Conservation (phyloP, 1,284 basidiomycete genomes). For the Heterobasidion irregulare region DNA sequence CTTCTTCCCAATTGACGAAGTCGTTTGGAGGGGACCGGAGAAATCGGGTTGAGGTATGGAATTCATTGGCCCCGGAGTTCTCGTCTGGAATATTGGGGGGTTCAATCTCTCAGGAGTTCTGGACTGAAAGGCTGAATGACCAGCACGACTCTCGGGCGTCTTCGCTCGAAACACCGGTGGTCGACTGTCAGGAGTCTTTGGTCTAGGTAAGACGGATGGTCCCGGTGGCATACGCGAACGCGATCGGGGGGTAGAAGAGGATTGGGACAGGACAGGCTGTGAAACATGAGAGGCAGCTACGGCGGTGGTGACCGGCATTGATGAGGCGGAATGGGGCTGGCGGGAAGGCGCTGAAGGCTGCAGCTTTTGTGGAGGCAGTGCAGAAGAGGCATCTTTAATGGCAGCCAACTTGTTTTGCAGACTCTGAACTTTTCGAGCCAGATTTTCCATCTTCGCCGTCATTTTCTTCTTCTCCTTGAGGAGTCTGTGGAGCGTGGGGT, state of each 20-base stretch:
- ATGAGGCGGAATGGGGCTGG: not conserved
- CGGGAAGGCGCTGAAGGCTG: slow-evolving; percentile 1
- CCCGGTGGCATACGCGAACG: not conserved
- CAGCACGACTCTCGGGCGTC: slow-evolving; percentile 22
- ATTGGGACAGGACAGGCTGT: not conserved
- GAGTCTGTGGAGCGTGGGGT: slow-evolving; percentile 32
- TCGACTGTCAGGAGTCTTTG: slow-evolving; percentile 47
- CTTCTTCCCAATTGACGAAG: slow-evolving; percentile 45
- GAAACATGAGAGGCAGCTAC: not conserved
- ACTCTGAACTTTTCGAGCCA: slow-evolving; percentile 62
- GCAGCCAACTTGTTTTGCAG: slow-evolving; percentile 58
- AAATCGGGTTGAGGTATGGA: slow-evolving; percentile 2
- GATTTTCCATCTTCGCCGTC: slow-evolving; percentile 52
- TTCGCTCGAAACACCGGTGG: slow-evolving; percentile 40
- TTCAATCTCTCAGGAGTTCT: slow-evolving; percentile 44
- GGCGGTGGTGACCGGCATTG: no score
- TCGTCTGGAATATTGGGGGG: slow-evolving; percentile 35
- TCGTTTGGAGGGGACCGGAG: slow-evolving; percentile 14
- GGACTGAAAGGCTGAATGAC: slow-evolving; percentile 20
- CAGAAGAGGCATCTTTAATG: slow-evolving; percentile 29
- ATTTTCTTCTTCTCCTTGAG: slow-evolving; percentile 75
- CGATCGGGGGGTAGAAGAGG: not conserved
- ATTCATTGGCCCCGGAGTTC: slow-evolving; percentile 33
- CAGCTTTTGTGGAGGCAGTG: slow-evolving; percentile 5
- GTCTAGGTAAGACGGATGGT: slow-evolving; percentile 20